phyloP scores from a whole-genome alignment of 768 basidiomycete species.

The Psilocybe subaeruginosa region DNA sequence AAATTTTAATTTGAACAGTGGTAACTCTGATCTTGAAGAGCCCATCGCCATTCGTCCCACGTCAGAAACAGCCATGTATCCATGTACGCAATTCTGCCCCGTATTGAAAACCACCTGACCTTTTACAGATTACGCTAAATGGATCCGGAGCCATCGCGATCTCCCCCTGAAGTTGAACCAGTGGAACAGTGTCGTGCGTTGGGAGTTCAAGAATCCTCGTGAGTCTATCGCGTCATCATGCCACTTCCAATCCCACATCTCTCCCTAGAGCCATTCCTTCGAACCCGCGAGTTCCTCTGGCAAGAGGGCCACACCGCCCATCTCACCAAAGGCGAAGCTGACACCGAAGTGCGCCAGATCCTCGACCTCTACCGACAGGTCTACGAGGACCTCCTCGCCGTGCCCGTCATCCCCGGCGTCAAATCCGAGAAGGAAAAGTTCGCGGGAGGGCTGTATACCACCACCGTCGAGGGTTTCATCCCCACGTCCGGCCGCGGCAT shows the following conservation, averaged over 20 bases:
- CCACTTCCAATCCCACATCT: neutral
- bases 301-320: constrained; percentile 99
- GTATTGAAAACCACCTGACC: neutral
- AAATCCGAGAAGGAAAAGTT: constrained; percentile 99
- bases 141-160: constrained; percentile 97
- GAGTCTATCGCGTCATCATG: constrained; percentile 27
- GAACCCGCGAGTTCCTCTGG: constrained; percentile 99
- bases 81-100: constrained; percentile 58
- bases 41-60: constrained; percentile 98
- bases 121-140: constrained; percentile 89
- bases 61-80: constrained; percentile 99
- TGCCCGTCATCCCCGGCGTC: constrained; percentile 95
- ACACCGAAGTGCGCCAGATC: constrained; percentile 88
- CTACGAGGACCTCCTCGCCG: constrained; percentile 95
- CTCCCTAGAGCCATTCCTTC: constrained; percentile 88
- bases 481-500: constrained; percentile 97
- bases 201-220: constrained; percentile 99
- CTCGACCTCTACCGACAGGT: constrained; percentile 95
- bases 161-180: constrained; percentile 97
- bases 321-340: constrained; percentile 88
- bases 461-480: constrained; percentile 97
- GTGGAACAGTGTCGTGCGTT: constrained; percentile 99
- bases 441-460: constrained; percentile 97
- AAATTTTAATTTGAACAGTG: constrained; percentile 46
- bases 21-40: constrained; percentile 92